Base-by-base conservation (phyloP, 2,329 filamentous ascomycete species). In the Aspergillus glaucus region DNA sequence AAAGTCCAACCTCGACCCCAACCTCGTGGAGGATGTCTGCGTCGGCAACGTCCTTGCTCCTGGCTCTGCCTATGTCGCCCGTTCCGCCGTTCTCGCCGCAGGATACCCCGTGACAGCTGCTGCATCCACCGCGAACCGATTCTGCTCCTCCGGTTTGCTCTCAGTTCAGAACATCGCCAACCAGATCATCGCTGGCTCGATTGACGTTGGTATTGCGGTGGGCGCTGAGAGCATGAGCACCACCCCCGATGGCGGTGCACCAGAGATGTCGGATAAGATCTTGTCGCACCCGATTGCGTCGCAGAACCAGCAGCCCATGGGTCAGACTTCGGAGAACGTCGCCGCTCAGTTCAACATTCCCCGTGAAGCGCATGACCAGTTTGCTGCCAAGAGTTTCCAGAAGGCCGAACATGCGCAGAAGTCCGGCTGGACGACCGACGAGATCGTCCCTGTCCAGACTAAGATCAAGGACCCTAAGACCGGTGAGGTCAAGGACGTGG, bases 261-360 rank as follows among this genome's bases (percentile, higher is more conserved):
- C 84, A 50, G 88, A 94, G 69, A 92, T 95, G 79, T 90, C 86
- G 21, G 84, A 90, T 47, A 77, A 85, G 46, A 82, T 96, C 58
- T 83, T 91, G 63, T 76, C 75, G 52, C 79, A 90, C 74, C 80
- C 81, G 49, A 81, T 91, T 64, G 82, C 89, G 14, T 86, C 85
- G 58, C 92, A 95, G 78, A 96, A 92, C 79, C 91, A 88, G 73
- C 89, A 95, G 17, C 84, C 88, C 63, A 96, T 96, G 91, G 91
- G 91, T 53, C 80, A 88, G 37, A 79, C 95, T 34, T 94, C 88
- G n/a, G 91, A 96, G 73, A 75, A 90, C 62, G 95, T 96, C 83
- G 91, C 91, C 46, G 83, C 85, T 66, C 87, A 89, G 63, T 83
- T 85, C 61, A 75, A 76, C 53, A 81, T 96, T 62, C 62, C 75